Evolutionary conservation across 164 flowering plant species (phyloP).

Genomic region (Liquidambar formosana): DNA sequence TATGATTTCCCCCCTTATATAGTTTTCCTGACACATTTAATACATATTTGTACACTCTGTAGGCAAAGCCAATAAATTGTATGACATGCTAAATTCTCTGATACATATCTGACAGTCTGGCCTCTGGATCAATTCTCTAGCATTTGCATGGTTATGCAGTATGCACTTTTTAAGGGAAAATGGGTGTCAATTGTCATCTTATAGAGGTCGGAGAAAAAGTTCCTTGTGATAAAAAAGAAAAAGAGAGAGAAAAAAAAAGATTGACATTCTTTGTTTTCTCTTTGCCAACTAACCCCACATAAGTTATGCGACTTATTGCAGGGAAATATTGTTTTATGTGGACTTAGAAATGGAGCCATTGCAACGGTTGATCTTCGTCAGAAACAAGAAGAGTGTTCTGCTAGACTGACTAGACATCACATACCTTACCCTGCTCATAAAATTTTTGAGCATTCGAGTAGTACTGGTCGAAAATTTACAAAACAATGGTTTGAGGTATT

Average conservation of each 20-base stretch:
- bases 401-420: slow-evolving; percentile 35
- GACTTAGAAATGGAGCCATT: slow-evolving; percentile 90
- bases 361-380: slow-evolving; percentile 74
- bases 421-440: slow-evolving; percentile 28
- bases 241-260: too few species aligned
- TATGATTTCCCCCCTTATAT: too few species aligned
- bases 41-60: too few species aligned
- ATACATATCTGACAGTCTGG: too few species aligned
- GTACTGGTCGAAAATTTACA: slow-evolving; percentile 16
- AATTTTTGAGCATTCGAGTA: slow-evolving; percentile 16
- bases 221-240: too few species aligned
- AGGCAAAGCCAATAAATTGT: too few species aligned
- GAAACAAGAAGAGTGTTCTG: slow-evolving; percentile 32
- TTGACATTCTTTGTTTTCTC: not conserved
- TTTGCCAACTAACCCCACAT: not conserved
- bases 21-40: too few species aligned
- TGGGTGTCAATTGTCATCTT: not conserved
- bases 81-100: too few species aligned
- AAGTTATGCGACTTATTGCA: slow-evolving; percentile 15
- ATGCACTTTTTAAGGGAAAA: too few species aligned
- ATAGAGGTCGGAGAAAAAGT: not conserved
- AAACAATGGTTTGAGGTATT: slow-evolving; percentile 64
- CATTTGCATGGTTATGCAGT: too few species aligned
- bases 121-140: too few species aligned
- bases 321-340: slow-evolving; percentile 79